phyloP scores from a whole-genome alignment of 192 early-diverging fungal genomes.

The Tieghemiomyces parasiticus region DNA sequence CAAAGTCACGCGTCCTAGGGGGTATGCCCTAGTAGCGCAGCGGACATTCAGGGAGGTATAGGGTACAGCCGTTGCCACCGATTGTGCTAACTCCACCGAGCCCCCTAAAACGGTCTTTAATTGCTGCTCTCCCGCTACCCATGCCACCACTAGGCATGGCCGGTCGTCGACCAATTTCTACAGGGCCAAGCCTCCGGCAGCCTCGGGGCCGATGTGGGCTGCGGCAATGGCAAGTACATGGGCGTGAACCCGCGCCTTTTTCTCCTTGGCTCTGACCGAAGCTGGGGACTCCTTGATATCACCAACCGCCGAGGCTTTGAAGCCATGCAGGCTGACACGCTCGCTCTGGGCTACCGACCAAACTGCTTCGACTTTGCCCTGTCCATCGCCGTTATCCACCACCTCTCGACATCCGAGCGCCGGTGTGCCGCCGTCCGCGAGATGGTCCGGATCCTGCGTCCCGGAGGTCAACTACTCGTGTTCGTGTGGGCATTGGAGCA shows the following conservation, averaged over 20 bases:
- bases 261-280: conserved; percentile 75
- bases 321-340: conserved; percentile 65
- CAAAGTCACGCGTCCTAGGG: not conserved
- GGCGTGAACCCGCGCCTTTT: conserved; percentile 69
- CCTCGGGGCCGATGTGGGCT: conserved; percentile 87
- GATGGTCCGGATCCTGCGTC: conserved; percentile 53
- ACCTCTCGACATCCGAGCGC: conserved; percentile 68
- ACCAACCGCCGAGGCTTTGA: conserved; percentile 56
- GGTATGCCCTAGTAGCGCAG: not conserved
- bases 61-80: not conserved
- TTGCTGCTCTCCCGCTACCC: too few species aligned
- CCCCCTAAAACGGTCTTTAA: too few species aligned
- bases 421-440: conserved; percentile 58
- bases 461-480: conserved; percentile 56
- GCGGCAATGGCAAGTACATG: conserved; percentile 97
- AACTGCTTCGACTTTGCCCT: conserved; percentile 79
- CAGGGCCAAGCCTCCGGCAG: conserved; percentile 39
- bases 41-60: not conserved
- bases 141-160: conserved; percentile 71
- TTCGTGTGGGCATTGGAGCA: conserved; percentile 99
- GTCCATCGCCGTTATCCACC: conserved; percentile 94
- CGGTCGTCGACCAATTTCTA: conserved; percentile 81
- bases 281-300: conserved; percentile 64
- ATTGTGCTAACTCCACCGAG: not conserved
- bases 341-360: conserved; percentile 55